Base-by-base conservation (phyloP, 129 eudicot genomes). In the Artemisia argyi region DNA sequence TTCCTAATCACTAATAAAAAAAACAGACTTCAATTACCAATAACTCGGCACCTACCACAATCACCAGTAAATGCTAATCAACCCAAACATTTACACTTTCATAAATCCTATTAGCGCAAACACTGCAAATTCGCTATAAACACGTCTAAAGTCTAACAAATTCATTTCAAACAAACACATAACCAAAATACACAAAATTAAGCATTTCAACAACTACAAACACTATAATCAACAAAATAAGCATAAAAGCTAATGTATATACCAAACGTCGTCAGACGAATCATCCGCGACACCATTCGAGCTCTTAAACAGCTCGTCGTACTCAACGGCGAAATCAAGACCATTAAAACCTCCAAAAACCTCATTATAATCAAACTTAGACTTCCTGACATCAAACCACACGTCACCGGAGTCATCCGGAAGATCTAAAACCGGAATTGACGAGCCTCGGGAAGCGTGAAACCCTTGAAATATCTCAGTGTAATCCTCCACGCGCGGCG, bases 401-500 rank as follows among this genome's bases (percentile, higher is more conserved):
- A 81, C 69, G 71, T 72, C 84, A n/a, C 39, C 74, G 22, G 80
- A 77, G 7, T 57, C 84, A 10, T 83, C 66, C 60, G 96, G 97
- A 75, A 91, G 96, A 76, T 95, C 89, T 55, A 95, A 77, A 32
- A 95, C 68, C 3, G 99, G 99, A 58, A 95, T 91, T 12, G 99
- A 84, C 1, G 91, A 81, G 66, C 87, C 86, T 75, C 91, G 88
- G 73, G 96, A 82, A 18, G 90, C 75, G 80, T 89, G 97, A 81
- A 94, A 94, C 30, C 91, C 85, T 30, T 92, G 90, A 56, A 95
- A 91, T 58, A 95, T 91, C 87, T 95, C 97, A 10, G 80, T 68
- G 73, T 95, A 95, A 80, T 95, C 99, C 67, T 95, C 90, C 1
- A 81, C 66, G 10, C 97, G 89, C 18, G 99, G 99, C 44, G 97